These are phyloP conservation scores for Teratosphaeria viscida DNA, from an alignment of 2,329 filamentous ascomycete species.

Conservation along the genomic window DNA sequence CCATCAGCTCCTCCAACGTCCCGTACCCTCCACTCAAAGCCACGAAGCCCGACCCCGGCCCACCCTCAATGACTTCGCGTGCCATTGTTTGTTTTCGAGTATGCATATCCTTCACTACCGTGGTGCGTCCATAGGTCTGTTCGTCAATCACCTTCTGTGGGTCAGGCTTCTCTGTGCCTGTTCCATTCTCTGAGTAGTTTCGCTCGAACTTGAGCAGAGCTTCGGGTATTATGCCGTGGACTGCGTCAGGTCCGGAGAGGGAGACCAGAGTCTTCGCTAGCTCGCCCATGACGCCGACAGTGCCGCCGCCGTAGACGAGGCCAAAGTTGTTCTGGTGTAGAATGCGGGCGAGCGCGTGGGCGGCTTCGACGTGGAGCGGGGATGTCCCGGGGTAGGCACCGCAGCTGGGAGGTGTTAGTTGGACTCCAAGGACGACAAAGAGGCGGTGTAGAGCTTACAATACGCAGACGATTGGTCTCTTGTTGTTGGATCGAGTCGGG, in stretches of 20 bases:
- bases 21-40: constrained; percentile 84
- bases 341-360: constrained; percentile 52
- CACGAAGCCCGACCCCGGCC: constrained; percentile 77
- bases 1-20: constrained; percentile 91
- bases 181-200: constrained; percentile 36
- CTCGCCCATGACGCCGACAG: constrained; percentile 91
- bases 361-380: constrained; percentile 66
- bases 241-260: constrained; percentile 66
- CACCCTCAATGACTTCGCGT: constrained; percentile 69
- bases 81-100: constrained; percentile 93
- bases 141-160: constrained; percentile 47
- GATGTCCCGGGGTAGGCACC: constrained; percentile 45
- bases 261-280: constrained; percentile 76
- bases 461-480: constrained; percentile 55
- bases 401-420: background rate
- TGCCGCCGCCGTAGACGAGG: constrained; percentile 81
- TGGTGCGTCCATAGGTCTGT: constrained; percentile 66
- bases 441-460: constrained; percentile 45
- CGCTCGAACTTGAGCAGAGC: constrained; percentile 73
- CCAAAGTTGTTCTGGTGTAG: constrained; percentile 69
- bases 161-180: constrained; percentile 31
- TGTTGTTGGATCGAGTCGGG: background rate
- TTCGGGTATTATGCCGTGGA: constrained; percentile 89
- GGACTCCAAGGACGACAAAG: background rate
- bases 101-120: constrained; percentile 91